Evolutionary conservation across 1,284 basidiomycete species (phyloP), one percentile per base, ranked within the genome.

Genomic region (Caloboletus firmus): DNA sequence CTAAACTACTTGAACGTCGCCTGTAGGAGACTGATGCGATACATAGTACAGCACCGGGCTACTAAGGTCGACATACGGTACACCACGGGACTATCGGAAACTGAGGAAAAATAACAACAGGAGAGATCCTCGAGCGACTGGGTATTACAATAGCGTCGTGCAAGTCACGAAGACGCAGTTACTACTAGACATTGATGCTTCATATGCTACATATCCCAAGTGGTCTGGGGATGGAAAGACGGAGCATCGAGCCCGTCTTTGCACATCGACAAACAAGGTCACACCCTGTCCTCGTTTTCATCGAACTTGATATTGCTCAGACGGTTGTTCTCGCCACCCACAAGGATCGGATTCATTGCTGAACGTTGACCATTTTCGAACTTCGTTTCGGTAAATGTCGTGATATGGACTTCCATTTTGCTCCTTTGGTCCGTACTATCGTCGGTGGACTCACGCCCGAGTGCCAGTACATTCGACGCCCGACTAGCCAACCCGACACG

Each of bases 211-310:
- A n/a, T 15, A 22, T 22, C 20, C 26, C 8, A n/a, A 5, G 32
- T 10, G 7, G n/a, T 2, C 9, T 8, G 22, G 11, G 7, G 13
- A 78, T 8, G 15, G 10, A 22, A 13, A 30, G 17, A 78, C 3
- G 18, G 15, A n/a, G 26, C 20, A 47, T 30, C 18, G 9, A 48
- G n/a, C 13, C 9, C 40, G 2, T 12, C 7, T 24, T 10, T 17
- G 30, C 9, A 45, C 17, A 18, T 4, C 5, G n/a, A 18, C 11
- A 15, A 24, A 24, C 24, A 5, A 24, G 12, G 28, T 44, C 18
- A 36, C 3, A 24, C 44, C 31, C 4, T 31, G 10, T 35, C 10
- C n/a, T 1, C 15, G 20, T 0, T 15, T 4, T 5, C 20, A 4
- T 36, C 22, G 22, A 39, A 37, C 10, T 17, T n/a, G 15, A n/a